Evolutionary conservation across 2,329 filamentous ascomycete species (phyloP), one percentile per base, ranked within the genome.

Genomic region (Byssochlamys sp.): DNA sequence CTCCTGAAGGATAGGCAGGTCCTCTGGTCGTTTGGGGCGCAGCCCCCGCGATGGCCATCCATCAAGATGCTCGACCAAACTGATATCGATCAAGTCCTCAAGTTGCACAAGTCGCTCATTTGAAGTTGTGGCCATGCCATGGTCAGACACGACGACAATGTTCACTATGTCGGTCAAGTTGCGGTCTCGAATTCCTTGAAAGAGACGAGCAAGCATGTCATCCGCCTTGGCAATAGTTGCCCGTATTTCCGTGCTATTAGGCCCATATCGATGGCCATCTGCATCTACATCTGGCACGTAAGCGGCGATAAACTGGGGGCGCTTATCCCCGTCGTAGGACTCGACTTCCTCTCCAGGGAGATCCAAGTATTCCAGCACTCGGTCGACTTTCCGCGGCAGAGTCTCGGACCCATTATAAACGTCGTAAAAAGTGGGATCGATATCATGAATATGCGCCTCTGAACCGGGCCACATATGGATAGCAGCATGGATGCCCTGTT

Each of bases 391-490:
- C 35, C 80, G 82, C 0, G 82, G 71, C 1, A 99, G 80, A 31
- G 78, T 70, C 74, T 96, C 91, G 0, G 86, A 82, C 7, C 84
- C 86, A 64, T 96, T 92, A 75, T 83, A 99, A 65, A 85, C 87
- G 75, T 97, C 94, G 53, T 97, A 72, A 66, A 90, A 90, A 9
- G 84, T 86, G 2, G 91, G 90, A 61, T 91, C 85, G 19, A 86
- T 78, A n/a, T 81, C 78, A 11, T 84, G 80, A 60, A 95, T 88
- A 70, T 90, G 86, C 4, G 91, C 91, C 75, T 99, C 94, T 50
- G 89, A 95, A 1, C 94, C 94, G 1, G 94, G 94, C 94, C 94
- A 99, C 94, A 99, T 99, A 71, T 99, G 94, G 27, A 99, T 85
- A 0, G 90, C 94, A 29, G 86, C 85, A 57, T 84, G 83, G 31